Evolutionary conservation across 768 basidiomycete species (phyloP).

Genomic region (Filobasidium floriforme): DNA sequence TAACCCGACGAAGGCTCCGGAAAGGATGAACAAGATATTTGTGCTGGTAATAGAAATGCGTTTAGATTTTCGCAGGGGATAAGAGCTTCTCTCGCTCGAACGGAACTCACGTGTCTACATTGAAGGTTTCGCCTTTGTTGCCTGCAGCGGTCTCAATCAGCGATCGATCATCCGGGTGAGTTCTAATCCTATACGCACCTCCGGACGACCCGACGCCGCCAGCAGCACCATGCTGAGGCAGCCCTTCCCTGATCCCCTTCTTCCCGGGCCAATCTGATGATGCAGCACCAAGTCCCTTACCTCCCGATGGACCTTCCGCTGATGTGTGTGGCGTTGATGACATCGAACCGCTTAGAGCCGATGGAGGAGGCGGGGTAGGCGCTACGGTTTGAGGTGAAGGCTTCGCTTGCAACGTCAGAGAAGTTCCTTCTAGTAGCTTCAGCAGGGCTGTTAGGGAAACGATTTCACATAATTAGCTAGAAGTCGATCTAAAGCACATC

Average conservation of each 20-base stretch:
- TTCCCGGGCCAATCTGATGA: conserved; percentile 26
- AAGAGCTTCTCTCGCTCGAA: not conserved
- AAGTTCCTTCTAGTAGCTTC: conserved; percentile 87
- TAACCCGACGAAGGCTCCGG: conserved; percentile 89
- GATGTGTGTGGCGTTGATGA: conserved; percentile 14
- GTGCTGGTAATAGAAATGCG: conserved; percentile 55
- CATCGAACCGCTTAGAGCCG: not conserved
- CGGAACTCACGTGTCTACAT: conserved; percentile 35
- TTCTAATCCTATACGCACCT: not conserved
- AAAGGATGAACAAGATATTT: conserved; percentile 88
- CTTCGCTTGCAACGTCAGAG: conserved; percentile 64
- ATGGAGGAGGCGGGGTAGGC: not conserved
- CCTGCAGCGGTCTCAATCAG: conserved; percentile 19
- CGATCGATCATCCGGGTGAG: not conserved
- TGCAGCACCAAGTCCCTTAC: conserved; percentile 23
- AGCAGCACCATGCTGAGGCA: conserved; percentile 38
- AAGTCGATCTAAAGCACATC: not conserved
- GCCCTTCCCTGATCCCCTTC: conserved; percentile 40
- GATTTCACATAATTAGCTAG: not conserved
- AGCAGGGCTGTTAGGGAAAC: conserved; percentile 49
- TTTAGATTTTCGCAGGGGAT: no score
- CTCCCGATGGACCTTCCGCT: conserved; percentile 35
- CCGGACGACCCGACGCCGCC: conserved; percentile 25
- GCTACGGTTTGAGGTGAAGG: conserved; percentile 28
- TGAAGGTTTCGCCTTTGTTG: conserved; percentile 41